Evolutionary conservation across 768 basidiomycete genomes (phyloP).

Genomic region (Tulasnella calospora): DNA sequence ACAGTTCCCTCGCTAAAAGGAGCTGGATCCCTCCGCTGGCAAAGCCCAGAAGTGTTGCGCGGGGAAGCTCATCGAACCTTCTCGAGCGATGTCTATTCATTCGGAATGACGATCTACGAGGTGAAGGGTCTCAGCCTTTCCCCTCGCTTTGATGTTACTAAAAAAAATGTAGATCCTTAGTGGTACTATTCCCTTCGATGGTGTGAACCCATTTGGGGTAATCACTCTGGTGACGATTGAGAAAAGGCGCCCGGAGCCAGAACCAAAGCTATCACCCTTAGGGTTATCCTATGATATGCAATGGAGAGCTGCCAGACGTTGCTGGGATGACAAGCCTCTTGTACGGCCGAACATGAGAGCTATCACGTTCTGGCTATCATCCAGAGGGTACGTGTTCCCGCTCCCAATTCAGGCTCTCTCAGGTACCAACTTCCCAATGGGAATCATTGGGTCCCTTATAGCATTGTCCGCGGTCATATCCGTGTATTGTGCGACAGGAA

Average conservation of each 20-base stretch:
- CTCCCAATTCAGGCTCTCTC: neutral
- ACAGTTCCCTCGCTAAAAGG: neutral
- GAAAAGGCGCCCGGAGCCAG: neutral
- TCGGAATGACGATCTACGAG: conserved; percentile 1
- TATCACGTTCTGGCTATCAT: neutral
- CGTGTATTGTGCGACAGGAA: neutral
- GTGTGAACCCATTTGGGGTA: neutral
- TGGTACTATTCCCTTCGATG: neutral
- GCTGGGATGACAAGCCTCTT: neutral
- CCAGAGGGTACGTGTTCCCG: neutral
- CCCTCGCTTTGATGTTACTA: neutral
- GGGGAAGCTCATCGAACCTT: neutral
- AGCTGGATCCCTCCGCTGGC: neutral
- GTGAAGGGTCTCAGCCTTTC: neutral
- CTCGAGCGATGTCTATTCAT: neutral
- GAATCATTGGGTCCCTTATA: neutral
- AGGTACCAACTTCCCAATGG: too few species aligned
- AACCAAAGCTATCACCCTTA: neutral
- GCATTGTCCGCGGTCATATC: neutral
- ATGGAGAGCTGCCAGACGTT: neutral
- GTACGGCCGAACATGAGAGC: neutral
- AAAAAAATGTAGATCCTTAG: neutral
- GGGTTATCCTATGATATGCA: neutral
- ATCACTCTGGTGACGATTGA: neutral
- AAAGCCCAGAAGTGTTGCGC: neutral